Percentiles rank a stretch among this genome's conserved stretches.
Conservation (phyloP, 345 rosid species). For the Eucalyptus tenuipes region DNA sequence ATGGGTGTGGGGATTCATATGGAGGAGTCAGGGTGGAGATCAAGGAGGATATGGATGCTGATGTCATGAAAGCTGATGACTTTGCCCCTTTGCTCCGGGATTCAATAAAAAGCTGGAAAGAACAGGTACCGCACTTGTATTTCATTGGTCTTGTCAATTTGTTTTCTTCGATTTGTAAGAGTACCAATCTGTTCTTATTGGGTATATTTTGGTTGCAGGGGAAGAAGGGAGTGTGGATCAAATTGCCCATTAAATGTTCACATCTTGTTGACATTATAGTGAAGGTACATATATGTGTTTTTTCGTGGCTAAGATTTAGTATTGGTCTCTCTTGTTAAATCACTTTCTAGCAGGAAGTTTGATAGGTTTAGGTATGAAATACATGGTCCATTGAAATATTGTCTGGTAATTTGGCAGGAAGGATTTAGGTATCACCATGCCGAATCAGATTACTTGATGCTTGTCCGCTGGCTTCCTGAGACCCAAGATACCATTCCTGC, state of each 20-base stretch:
- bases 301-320: background rate
- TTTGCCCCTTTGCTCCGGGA: slow-evolving; percentile 34
- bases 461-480: slow-evolving; percentile 50
- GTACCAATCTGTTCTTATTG: background rate
- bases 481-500: slow-evolving; percentile 23
- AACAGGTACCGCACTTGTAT: slow-evolving; percentile 15
- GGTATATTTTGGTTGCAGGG: slow-evolving; percentile 24
- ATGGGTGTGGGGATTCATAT: slow-evolving; percentile 26
- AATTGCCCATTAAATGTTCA: slow-evolving; percentile 29
- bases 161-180: too few relatives aligned
- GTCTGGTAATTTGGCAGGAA: background rate
- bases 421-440: slow-evolving; percentile 5
- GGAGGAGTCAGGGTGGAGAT: slow-evolving; percentile 40
- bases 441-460: slow-evolving; percentile 52
- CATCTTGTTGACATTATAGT: slow-evolving; percentile 40
- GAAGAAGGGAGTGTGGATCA: slow-evolving; percentile 68
- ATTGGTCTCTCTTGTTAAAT: background rate
- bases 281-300: slow-evolving; percentile 7
- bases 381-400: background rate
- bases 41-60: slow-evolving; percentile 23
- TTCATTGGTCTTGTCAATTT: background rate
- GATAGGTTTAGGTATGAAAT: background rate
- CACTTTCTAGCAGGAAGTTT: background rate
- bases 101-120: slow-evolving; percentile 43
- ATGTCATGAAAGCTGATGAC: background rate